Percentiles rank a stretch among this genome's conserved stretches.
phyloP scores from a whole-genome alignment of 2,329 filamentous ascomycete species.

The Akanthomyces muscarius region DNA sequence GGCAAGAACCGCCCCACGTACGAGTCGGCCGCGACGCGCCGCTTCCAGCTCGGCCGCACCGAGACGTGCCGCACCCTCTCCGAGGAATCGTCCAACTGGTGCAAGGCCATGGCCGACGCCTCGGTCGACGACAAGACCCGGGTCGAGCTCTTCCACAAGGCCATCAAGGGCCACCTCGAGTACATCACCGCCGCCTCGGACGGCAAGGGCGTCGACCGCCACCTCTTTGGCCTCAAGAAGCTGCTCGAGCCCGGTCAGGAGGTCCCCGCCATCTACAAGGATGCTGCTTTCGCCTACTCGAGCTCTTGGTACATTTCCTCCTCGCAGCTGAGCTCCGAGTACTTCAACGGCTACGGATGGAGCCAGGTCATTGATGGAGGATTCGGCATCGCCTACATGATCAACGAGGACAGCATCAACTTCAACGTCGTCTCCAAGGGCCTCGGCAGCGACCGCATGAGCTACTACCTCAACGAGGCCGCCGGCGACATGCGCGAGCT shows the following conservation, averaged over 20 bases:
- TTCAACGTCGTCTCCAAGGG: constrained; percentile 98
- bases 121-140: constrained; percentile 59
- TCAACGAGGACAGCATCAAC: constrained; percentile 97
- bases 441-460: constrained; percentile 87
- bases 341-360: constrained; percentile 99
- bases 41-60: constrained; percentile 93
- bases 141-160: constrained; percentile 74
- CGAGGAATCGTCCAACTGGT: constrained; percentile 88
- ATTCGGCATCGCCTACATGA: constrained; percentile 99
- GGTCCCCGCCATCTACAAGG: constrained; percentile 76
- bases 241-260: constrained; percentile 76
- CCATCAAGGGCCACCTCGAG: constrained; percentile 76
- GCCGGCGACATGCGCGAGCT: constrained; percentile 85
- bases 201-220: constrained; percentile 89
- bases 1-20: constrained; percentile 97
- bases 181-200: constrained; percentile 89
- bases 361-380: constrained; percentile 94
- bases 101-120: constrained; percentile 75
- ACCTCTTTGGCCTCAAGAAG: constrained; percentile 96
- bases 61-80: constrained; percentile 93
- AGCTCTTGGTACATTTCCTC: constrained; percentile 85
- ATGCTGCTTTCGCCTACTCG: constrained; percentile 81
- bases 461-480: constrained; percentile 91
- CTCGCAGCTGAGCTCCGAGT: constrained; percentile 89
- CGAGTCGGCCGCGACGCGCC: constrained; percentile 89